Conservation (phyloP, 2,329 filamentous ascomycete species). For the Colletotrichum shisoi region DNA sequence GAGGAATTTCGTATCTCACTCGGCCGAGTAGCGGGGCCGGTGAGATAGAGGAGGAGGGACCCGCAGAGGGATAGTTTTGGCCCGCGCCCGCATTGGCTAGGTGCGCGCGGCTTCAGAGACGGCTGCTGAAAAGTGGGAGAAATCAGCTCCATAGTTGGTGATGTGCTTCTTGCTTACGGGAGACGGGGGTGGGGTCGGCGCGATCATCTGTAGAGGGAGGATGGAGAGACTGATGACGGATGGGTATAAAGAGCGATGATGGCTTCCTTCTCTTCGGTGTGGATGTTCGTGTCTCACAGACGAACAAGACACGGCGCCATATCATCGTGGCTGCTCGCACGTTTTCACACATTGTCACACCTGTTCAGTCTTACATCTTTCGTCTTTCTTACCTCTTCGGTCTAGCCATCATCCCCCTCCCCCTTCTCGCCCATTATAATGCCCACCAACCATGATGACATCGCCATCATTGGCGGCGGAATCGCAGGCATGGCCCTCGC, state of each 20-base stretch:
- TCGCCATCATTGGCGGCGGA: slow-evolving; percentile 36
- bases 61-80: not conserved
- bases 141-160: not conserved
- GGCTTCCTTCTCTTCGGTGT: not conserved
- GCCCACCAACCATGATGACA: slow-evolving; percentile 3
- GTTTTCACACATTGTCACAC: not conserved
- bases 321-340: not conserved
- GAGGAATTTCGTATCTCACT: slow-evolving; percentile 13
- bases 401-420: not conserved
- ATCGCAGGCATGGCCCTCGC: slow-evolving; percentile 52
- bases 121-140: not conserved
- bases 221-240: not conserved
- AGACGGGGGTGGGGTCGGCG: not conserved
- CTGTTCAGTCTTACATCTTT: not conserved
- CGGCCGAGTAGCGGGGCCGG: slow-evolving; percentile 33
- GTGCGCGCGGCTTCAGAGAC: not conserved
- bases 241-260: slow-evolving; percentile 2
- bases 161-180: not conserved
- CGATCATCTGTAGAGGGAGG: too few relatives aligned
- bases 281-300: not conserved
- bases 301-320: not conserved
- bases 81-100: not conserved
- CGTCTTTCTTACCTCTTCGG: not conserved
- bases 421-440: not conserved
- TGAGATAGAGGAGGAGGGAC: slow-evolving; percentile 1